A percentile compares a stretch with the other conserved stretches of the same genome.
These are phyloP conservation scores for Papilionanthe hybrid DNA, from an alignment of 116 monocot species.

Conservation along the genomic window DNA sequence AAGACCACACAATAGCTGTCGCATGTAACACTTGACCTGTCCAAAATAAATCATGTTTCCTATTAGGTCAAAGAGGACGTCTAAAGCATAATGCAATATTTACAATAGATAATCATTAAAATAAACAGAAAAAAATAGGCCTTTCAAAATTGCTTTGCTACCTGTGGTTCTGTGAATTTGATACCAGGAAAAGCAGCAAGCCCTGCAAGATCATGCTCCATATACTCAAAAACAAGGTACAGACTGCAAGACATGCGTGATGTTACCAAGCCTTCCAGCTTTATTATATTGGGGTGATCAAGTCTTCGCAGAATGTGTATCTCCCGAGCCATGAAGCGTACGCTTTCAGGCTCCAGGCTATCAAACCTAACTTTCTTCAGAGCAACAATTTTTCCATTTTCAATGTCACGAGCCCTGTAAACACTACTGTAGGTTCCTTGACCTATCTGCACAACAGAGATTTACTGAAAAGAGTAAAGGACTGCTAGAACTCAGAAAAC, in stretches of 20 bases:
- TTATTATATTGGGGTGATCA: slow-evolving; percentile 78
- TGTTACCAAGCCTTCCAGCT: slow-evolving; percentile 71
- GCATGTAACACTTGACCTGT: slow-evolving; percentile 92
- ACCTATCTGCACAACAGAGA: slow-evolving; percentile 55
- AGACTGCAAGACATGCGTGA: slow-evolving; percentile 79
- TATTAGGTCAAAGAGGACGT: background rate
- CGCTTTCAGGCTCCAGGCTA: slow-evolving; percentile 77
- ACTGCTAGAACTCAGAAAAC: background rate
- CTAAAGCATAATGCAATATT: background rate
- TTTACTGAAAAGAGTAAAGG: background rate
- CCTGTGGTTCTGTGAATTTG: slow-evolving; percentile 78
- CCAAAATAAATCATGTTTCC: slow-evolving; percentile 4
- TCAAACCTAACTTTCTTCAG: slow-evolving; percentile 79
- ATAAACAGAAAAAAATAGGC: background rate
- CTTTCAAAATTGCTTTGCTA: slow-evolving; percentile 14
- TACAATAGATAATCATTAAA: background rate
- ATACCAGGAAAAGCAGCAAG: slow-evolving; percentile 58
- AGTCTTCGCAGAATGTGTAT: slow-evolving; percentile 69
- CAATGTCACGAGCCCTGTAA: slow-evolving; percentile 73
- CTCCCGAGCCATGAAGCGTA: slow-evolving; percentile 83
- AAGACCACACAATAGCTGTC: slow-evolving; percentile 64
- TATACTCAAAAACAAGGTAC: slow-evolving; percentile 83
- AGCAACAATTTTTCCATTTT: slow-evolving; percentile 66
- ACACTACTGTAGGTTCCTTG: slow-evolving; percentile 85
- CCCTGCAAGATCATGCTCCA: slow-evolving; percentile 81